A percentile compares a stretch with the other conserved stretches of the same genome.
These are phyloP conservation scores for Colletotrichum cordylinicola DNA, from an alignment of 2,329 filamentous ascomycete species.

Conservation along the genomic window DNA sequence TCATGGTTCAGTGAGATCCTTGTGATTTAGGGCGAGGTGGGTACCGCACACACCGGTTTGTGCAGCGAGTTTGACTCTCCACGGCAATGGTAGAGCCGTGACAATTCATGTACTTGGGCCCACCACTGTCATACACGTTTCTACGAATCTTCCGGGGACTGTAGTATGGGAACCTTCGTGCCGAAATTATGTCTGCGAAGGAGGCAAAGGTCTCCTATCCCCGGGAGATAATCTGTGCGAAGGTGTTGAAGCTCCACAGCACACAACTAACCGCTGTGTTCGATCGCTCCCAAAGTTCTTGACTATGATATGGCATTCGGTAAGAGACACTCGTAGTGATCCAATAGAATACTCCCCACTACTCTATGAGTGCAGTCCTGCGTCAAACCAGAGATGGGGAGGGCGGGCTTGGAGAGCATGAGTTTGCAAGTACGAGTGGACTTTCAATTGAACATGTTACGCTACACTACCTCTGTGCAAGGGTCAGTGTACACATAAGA, in stretches of 20 bases:
- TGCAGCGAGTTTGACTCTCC: neutral
- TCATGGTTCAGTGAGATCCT: neutral
- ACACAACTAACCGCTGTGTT: neutral
- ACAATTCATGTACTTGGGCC: neutral
- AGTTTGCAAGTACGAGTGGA: neutral
- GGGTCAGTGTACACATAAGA: constrained; percentile 30
- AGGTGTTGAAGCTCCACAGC: neutral
- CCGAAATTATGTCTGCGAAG: neutral
- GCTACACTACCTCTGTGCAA: neutral
- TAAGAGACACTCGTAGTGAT: neutral
- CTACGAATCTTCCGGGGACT: neutral
- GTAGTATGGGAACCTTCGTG: neutral
- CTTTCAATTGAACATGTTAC: neutral
- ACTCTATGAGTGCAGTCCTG: neutral
- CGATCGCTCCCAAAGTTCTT: neutral
- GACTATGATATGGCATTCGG: neutral
- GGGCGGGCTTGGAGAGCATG: neutral
- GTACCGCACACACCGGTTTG: neutral
- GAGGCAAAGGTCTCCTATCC: neutral
- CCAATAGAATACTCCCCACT: neutral
- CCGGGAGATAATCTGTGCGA: neutral
- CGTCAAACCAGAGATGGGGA: neutral
- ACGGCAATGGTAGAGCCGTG: neutral
- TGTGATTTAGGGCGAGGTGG: neutral
- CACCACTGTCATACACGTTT: neutral